Evolutionary conservation across 2,329 filamentous ascomycete species (phyloP).

Genomic region (Scleromitrula shiraiana): DNA sequence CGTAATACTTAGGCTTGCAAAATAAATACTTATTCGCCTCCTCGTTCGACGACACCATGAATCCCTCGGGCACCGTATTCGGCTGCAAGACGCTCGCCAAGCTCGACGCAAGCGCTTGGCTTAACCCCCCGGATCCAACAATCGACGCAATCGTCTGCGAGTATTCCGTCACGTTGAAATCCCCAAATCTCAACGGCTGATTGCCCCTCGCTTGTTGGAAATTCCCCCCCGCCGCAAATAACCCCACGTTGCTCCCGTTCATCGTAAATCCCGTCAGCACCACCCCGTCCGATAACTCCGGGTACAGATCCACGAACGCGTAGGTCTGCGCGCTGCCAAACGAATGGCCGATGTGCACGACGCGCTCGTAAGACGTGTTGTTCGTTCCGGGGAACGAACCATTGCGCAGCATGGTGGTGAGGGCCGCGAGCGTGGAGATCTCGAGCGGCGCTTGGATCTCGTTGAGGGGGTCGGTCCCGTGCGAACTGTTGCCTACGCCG

Average conservation of each 20-base stretch:
- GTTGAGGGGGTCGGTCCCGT: constrained; percentile 13
- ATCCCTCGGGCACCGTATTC: background rate
- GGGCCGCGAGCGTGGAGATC: constrained; percentile 4
- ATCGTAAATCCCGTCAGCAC: background rate
- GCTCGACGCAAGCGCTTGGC: no score
- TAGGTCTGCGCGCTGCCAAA: background rate
- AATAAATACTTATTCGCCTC: background rate
- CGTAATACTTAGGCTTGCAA: background rate
- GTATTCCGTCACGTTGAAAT: background rate
- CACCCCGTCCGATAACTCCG: background rate
- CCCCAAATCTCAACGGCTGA: background rate
- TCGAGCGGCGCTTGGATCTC: constrained; percentile 12
- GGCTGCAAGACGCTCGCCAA: no score
- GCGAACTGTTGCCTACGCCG: constrained; percentile 9
- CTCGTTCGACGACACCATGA: background rate
- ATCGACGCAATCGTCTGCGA: no score
- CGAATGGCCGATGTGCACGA: background rate
- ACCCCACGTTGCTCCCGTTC: background rate
- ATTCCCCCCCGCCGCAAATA: background rate
- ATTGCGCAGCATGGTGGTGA: constrained; percentile 7
- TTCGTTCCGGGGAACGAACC: background rate
- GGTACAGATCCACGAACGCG: background rate
- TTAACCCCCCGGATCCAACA: no score
- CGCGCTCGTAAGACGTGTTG: background rate
- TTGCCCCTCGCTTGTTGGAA: background rate